phyloP scores from a whole-genome alignment of 306 rosid species.

The Glycyrrhiza uralensis region DNA sequence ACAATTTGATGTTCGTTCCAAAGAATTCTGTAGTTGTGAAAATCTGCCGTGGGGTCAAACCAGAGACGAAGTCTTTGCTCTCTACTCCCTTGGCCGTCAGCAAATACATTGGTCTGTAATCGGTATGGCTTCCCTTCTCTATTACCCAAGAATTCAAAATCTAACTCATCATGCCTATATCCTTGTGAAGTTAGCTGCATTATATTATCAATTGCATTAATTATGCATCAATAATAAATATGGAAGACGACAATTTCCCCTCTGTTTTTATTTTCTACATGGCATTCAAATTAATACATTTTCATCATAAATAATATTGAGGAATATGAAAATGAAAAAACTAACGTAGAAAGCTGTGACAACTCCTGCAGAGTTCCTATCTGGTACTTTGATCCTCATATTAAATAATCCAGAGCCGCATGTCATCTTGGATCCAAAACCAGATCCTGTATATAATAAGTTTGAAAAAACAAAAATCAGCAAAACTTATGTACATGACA shows the following conservation, averaged over 20 bases:
- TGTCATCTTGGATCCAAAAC: slow-evolving; percentile 47
- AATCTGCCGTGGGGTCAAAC: slow-evolving; percentile 56
- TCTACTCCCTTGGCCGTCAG: slow-evolving; percentile 39
- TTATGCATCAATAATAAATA: neutral
- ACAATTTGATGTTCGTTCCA: slow-evolving; percentile 63
- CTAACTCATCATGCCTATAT: slow-evolving; percentile 47
- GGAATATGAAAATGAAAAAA: neutral
- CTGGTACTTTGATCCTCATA: slow-evolving; percentile 49
- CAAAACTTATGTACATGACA: no score
- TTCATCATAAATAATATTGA: neutral
- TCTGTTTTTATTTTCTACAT: no score
- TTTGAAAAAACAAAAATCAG: neutral
- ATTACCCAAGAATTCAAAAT: slow-evolving; percentile 66
- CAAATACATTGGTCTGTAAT: slow-evolving; percentile 60
- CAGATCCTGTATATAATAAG: slow-evolving; percentile 39
- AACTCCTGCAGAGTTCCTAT: slow-evolving; percentile 49
- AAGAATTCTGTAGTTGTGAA: slow-evolving; percentile 46
- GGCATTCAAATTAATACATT: no score
- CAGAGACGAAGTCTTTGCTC: slow-evolving; percentile 58
- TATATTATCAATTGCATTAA: neutral
- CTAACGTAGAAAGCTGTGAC: slow-evolving; percentile 49
- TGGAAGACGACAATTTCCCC: neutral
- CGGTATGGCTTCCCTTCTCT: slow-evolving; percentile 37
- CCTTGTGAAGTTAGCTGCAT: slow-evolving; percentile 47
- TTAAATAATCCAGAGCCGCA: slow-evolving; percentile 51